Evolutionary conservation across 192 early-diverging fungal species (phyloP), one percentile per base, ranked within the genome.

Genomic region (Cladochytrium replicatum): DNA sequence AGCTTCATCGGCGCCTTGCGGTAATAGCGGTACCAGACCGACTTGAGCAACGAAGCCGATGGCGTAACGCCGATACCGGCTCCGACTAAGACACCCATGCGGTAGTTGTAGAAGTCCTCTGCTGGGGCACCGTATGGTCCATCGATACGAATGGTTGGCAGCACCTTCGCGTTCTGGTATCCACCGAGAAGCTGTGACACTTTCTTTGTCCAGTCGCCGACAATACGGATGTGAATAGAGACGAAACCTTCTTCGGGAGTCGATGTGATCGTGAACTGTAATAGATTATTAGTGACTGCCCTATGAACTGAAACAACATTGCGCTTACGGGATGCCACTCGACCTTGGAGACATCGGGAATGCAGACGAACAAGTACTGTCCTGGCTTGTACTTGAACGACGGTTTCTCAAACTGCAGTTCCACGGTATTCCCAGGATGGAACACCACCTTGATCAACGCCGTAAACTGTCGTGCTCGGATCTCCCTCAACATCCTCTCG

Each of bases 301-400:
- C n/a, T n/a, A n/a, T n/a, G n/a, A n/a, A n/a, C n/a, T n/a, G n/a
- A n/a, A n/a, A n/a, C n/a, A n/a, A n/a, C n/a, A n/a, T n/a, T n/a
- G n/a, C n/a, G n/a, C n/a, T n/a, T n/a, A n/a, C n/a, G n/a, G 87
- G 82, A 46, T 89, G 87, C 83, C 78, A 90, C 54, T 90, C 74
- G 53, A 80, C 64, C 4, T 60, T 55, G 4, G 85, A 82, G 17
- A 87, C 69, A 23, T 78, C 69, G 1, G 87, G 87, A 26, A 81
- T 77, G 62, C 69, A 71, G 29, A 90, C 54, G 34, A 78, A 84
- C 34, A 90, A 68, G 58, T 82, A 88, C 54, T 90, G 85, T 13
- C 85, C 85, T 17, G 84, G 76, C 29, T 68, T 56, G 26, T 67
- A 61, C n/a, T 48, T 43, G 41, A 66, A 57, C 55, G 57, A 39